Conservation (phyloP, 768 basidiomycete species). For the Rhodocollybia butyracea region DNA sequence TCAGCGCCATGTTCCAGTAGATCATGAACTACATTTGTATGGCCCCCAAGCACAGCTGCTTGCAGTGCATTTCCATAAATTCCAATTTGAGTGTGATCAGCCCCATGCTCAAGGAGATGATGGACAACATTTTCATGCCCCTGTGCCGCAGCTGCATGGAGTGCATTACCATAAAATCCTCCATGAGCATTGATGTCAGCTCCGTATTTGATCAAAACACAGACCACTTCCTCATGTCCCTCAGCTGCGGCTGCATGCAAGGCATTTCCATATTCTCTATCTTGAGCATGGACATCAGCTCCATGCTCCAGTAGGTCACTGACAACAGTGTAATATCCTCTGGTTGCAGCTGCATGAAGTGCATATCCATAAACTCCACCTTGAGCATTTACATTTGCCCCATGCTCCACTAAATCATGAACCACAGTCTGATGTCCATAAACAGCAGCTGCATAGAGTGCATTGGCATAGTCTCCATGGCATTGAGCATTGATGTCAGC, state of each 20-base stretch:
- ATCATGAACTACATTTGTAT: too few species aligned
- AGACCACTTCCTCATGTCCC: too few species aligned
- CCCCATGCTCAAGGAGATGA: neutral
- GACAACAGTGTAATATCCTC: neutral
- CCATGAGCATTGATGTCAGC: neutral
- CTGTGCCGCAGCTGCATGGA: neutral
- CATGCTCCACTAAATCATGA: neutral
- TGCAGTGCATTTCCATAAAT: too few species aligned
- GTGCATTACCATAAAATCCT: neutral
- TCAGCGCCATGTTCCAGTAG: too few species aligned
- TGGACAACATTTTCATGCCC: neutral
- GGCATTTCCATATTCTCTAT: neutral
- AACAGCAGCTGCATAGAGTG: neutral
- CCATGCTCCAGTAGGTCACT: neutral
- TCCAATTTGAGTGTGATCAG: too few species aligned
- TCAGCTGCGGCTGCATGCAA: too few species aligned
- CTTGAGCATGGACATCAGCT: neutral
- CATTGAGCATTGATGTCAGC: neutral
- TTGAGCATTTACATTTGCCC: neutral
- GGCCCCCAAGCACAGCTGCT: too few species aligned
- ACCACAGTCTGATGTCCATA: neutral
- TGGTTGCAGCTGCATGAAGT: neutral
- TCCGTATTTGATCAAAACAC: neutral
- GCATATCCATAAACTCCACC: neutral
- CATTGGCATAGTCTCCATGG: neutral